phyloP scores from a whole-genome alignment of 2,329 filamentous ascomycete species.

The Penicillium sp. region DNA sequence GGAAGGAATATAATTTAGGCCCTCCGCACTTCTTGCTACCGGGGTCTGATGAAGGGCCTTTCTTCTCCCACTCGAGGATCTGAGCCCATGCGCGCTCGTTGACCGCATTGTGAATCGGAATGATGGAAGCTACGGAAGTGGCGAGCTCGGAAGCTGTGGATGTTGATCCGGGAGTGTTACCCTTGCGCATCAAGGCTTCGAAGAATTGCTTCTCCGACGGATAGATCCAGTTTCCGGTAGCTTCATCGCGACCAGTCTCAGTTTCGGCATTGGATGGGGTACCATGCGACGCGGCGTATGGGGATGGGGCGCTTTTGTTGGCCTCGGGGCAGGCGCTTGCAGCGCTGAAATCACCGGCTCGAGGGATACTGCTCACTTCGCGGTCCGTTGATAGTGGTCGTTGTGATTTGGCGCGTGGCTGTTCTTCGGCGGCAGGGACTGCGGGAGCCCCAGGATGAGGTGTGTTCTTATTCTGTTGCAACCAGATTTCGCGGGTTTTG shows the following conservation, averaged over 20 bases:
- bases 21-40: conserved; percentile 67
- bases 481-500: conserved; percentile 82
- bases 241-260: conserved; percentile 67
- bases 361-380: conserved; percentile 75
- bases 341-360: conserved; percentile 44
- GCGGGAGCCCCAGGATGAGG: conserved; percentile 33
- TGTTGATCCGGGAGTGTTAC: conserved; percentile 61
- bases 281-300: conserved; percentile 31
- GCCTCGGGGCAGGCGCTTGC: conserved; percentile 21
- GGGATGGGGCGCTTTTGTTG: conserved; percentile 27
- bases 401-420: conserved; percentile 28
- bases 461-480: conserved; percentile 51
- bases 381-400: conserved; percentile 61
- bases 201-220: conserved; percentile 98
- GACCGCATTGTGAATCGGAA: conserved; percentile 97
- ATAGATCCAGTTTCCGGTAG: conserved; percentile 91
- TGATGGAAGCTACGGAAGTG: conserved; percentile 81
- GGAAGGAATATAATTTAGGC: conserved; percentile 78
- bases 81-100: conserved; percentile 95
- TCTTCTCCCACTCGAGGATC: conserved; percentile 83
- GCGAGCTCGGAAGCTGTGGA: conserved; percentile 46
- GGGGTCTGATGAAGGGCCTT: conserved; percentile 52
- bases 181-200: conserved; percentile 90
- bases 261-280: conserved; percentile 68
- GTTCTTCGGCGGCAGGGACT: conserved; percentile 26